These are phyloP conservation scores for Xylariaceae sp. DNA, from an alignment of 2,329 filamentous ascomycete species.

Conservation along the genomic window DNA sequence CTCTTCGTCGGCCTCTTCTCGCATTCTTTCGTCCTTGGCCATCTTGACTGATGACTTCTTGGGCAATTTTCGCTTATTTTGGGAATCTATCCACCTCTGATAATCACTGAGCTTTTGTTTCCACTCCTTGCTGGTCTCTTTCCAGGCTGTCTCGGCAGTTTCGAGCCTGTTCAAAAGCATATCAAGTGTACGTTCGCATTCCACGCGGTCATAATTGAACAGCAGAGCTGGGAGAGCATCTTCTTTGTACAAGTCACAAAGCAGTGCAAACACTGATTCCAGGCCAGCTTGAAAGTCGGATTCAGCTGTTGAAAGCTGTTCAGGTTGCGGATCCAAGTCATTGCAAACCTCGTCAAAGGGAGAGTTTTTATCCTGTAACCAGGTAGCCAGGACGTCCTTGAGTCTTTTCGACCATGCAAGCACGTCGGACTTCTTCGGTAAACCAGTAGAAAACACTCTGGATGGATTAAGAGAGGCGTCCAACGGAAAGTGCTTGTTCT, in stretches of 20 bases:
- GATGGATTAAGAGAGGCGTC: slow-evolving; percentile 43
- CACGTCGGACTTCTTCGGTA: slow-evolving; percentile 59
- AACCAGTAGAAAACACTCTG: slow-evolving; percentile 42
- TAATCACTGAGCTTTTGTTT: slow-evolving; percentile 53
- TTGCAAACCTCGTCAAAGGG: slow-evolving; percentile 41
- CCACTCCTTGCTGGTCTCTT: slow-evolving; percentile 55
- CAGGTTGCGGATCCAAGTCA: slow-evolving; percentile 28
- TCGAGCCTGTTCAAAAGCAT: slow-evolving; percentile 49
- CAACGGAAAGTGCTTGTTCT: slow-evolving; percentile 48
- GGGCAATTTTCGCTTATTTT: slow-evolving; percentile 36
- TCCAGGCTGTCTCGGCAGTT: slow-evolving; percentile 51
- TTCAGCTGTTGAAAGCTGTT: not conserved
- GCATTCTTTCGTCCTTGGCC: slow-evolving; percentile 42
- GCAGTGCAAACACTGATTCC: slow-evolving; percentile 41
- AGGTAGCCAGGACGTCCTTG: slow-evolving; percentile 52
- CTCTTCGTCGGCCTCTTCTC: slow-evolving; percentile 52
- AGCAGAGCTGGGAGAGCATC: slow-evolving; percentile 67
- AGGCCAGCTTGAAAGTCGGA: not conserved
- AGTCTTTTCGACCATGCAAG: slow-evolving; percentile 58
- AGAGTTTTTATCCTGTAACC: slow-evolving; percentile 51
- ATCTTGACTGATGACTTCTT: slow-evolving; percentile 32
- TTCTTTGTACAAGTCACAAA: slow-evolving; percentile 55
- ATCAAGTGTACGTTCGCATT: slow-evolving; percentile 56
- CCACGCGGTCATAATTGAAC: slow-evolving; percentile 67
- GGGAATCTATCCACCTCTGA: slow-evolving; percentile 49